Base-by-base conservation (phyloP, 1,139 yeast species). In the Sugiyamaella novakii region DNA sequence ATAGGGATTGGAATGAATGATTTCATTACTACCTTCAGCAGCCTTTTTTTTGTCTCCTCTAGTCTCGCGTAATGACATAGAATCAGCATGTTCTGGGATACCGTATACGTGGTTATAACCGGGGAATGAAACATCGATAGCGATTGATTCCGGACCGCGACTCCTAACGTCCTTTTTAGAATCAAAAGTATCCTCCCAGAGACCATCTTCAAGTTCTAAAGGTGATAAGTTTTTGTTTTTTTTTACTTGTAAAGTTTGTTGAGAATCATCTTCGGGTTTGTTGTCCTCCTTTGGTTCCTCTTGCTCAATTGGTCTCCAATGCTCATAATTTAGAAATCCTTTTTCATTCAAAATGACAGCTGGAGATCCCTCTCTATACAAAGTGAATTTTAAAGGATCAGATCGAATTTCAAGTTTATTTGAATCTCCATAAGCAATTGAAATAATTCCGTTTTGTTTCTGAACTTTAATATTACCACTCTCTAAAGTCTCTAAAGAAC, bases 41-140 rank as follows among this genome's bases (percentile, higher is more conserved):
- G 31, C 27, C 11, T 28, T 24, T 28, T 28, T 39, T 11, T 39
- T 39, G 19, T 54, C 53, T 3, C 67, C 64, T n/a, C 61, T 49
- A 0, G 97, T 88, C 57, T 86, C 92, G 51, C 81, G 77, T 57
- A 92, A 73, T 18, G 83, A 76, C 52, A 92, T 69, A 0, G 84
- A 73, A 59, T 87, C 96, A 0, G 98, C 91, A 64, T 92, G 98
- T 65, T 92, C 98, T 0, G 98, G 98, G 44, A 92, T 84, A 18
- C 99, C 99, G 63, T 80, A 92, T 0, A 88, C 84, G 59, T 84
- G 76, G 8, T 72, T 66, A 59, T 75, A 84, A 0, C 80, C 81
- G 3, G 68, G 64, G 59, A 92, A 84, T 0, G 80, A 69, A 51
- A 89, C 76, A 65, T 92, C 99, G 37, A 87, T 55, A 0, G 84